Evolutionary conservation across 1,139 yeast genomes (phyloP).

Genomic region (Hanseniaspora gamundiae): DNA sequence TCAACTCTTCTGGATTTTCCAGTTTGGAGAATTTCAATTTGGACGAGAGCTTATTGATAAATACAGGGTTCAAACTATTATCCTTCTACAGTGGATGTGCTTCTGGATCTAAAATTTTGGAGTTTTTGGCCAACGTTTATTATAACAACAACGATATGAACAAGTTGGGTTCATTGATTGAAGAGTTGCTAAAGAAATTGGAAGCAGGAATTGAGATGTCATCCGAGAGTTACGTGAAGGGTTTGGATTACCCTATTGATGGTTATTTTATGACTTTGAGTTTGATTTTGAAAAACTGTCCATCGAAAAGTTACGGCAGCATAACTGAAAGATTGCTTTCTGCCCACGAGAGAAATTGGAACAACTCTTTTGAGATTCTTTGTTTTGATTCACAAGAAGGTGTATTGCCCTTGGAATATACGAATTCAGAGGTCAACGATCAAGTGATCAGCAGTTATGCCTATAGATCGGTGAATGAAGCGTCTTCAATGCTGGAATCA

Average conservation of each 20-base stretch:
- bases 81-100: constrained; percentile 67
- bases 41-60: constrained; percentile 16
- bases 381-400: constrained; percentile 64
- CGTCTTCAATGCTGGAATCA: constrained; percentile 41
- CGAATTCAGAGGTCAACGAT: constrained; percentile 33
- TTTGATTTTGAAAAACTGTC: constrained; percentile 32
- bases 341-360: constrained; percentile 37
- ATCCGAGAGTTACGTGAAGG: constrained; percentile 26
- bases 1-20: constrained; percentile 16
- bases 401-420: constrained; percentile 34
- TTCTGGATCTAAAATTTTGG: constrained; percentile 62
- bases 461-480: constrained; percentile 80
- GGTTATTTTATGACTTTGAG: constrained; percentile 52
- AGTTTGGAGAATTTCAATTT: constrained; percentile 10
- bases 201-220: constrained; percentile 23
- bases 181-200: constrained; percentile 26
- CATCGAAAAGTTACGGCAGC: constrained; percentile 14
- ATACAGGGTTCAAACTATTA: constrained; percentile 34
- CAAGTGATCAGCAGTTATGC: constrained; percentile 60
- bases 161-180: constrained; percentile 13
- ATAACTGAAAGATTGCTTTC: constrained; percentile 14
- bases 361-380: constrained; percentile 38
- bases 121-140: constrained; percentile 16
- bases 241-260: constrained; percentile 44
- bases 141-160: neutral